These are phyloP conservation scores for Xylaria sp. DNA, from an alignment of 2,329 filamentous ascomycete species.

Conservation along the genomic window DNA sequence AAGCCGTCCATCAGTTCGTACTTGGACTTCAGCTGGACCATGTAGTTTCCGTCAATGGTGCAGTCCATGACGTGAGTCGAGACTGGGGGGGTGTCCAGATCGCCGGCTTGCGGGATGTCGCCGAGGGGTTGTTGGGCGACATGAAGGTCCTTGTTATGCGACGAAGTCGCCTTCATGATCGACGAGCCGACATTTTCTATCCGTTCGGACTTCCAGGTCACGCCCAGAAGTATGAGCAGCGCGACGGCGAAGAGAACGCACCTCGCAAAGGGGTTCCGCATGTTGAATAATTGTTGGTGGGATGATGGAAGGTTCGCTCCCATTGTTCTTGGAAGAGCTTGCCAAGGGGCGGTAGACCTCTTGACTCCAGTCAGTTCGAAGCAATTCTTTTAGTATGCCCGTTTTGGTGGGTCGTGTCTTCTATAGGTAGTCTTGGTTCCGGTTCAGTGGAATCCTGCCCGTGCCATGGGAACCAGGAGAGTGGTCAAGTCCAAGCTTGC, in stretches of 20 bases:
- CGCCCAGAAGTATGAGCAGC: conserved; percentile 39
- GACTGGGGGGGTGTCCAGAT: conserved; percentile 32
- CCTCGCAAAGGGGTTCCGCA: conserved; percentile 45
- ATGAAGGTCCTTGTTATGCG: conserved; percentile 32
- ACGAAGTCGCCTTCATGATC: conserved; percentile 38
- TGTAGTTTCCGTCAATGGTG: conserved; percentile 42
- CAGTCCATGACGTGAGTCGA: conserved; percentile 43
- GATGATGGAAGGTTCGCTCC: conserved; percentile 37
- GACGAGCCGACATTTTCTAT: conserved; percentile 38
- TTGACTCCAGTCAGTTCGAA: conserved; percentile 18
- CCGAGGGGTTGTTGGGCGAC: conserved; percentile 31
- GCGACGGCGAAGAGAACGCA: conserved; percentile 40
- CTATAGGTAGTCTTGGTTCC: not conserved
- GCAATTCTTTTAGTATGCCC: not conserved
- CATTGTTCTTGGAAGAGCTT: conserved; percentile 30
- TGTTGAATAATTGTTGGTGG: conserved; percentile 41
- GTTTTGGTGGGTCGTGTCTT: not conserved
- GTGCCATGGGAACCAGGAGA: conserved; percentile 2
- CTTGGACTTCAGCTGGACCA: conserved; percentile 41
- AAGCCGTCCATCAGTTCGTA: conserved; percentile 47
- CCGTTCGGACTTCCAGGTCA: conserved; percentile 39
- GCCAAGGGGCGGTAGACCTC: conserved; percentile 19
- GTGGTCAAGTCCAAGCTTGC: conserved; percentile 8
- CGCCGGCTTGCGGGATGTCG: conserved; percentile 24
- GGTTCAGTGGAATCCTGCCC: not conserved